Evolutionary conservation across 768 basidiomycete species (phyloP), one percentile per base, ranked within the genome.

Genomic region (Calocera cornea): DNA sequence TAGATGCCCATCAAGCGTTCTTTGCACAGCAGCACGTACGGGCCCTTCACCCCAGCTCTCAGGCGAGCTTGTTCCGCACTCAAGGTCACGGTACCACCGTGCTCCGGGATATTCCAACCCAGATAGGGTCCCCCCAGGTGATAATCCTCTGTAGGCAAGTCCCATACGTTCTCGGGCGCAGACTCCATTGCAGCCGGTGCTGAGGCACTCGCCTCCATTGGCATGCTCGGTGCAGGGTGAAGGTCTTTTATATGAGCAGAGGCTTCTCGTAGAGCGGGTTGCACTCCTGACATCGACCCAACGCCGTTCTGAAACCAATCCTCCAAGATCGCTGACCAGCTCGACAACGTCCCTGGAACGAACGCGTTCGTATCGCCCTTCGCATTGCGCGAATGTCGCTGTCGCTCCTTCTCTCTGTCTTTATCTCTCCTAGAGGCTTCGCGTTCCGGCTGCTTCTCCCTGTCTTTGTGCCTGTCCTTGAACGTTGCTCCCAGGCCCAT

Each of bases 1-100:
- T 92, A 92, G 44, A 95, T 83, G 1, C 92, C 92, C 89, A 97
- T 88, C 78, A 97, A 81, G 34, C 95, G 82, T 72, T 97, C 93
- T 77, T 97, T 97, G 66, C 85, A 82, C 12, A 95, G 79, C 29
- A 95, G 81, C 69, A 90, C 82, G 73, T 97, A 97, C 17, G 91
- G 92, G 0, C 90, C 91, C 71, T 81, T 81, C 27, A 60, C 54
- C 7, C 54, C 54, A 31, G 54, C 54, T 19, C 54, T 27, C 54
- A 60, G 10, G 2, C 54, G 54, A 60, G 54, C 54, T 33, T 60
- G 54, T 22, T 60, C 54, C 16, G 54, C 54, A 33, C 14, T 60
- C 27, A 60, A 7, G 7, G 54, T 60, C 54, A 33, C 54, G 31
- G 31, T 60, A 5, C 54, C 54, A 33, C 54, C 54, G 14, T 60